phyloP scores from a whole-genome alignment of 1,284 basidiomycete genomes.

The Tilletia horrida region DNA sequence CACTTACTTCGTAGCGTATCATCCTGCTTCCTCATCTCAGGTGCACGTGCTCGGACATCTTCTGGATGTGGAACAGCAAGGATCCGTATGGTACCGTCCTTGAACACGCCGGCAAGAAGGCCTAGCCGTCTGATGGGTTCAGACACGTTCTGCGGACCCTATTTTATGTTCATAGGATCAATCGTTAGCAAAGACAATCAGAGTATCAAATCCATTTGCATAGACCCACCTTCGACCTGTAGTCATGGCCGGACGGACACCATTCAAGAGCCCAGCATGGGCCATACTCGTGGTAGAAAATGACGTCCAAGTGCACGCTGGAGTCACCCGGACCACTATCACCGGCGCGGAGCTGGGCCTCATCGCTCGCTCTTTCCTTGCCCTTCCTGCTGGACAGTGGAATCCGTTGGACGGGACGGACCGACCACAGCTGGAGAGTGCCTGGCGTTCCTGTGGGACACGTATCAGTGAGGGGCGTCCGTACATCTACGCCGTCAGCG shows the following conservation, averaged over 20 bases:
- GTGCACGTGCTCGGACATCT: not conserved
- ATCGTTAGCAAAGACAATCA: no score
- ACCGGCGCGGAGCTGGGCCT: no score
- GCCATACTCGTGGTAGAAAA: slow-evolving; percentile 8
- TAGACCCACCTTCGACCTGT: not conserved
- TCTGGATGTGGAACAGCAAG: slow-evolving; percentile 2
- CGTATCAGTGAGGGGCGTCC: not conserved
- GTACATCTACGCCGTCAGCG: not conserved
- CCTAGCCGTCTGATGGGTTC: not conserved
- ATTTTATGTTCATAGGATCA: no score
- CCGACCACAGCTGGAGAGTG: not conserved
- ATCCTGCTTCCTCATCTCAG: not conserved
- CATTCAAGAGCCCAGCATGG: not conserved
- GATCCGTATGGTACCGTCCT: slow-evolving; percentile 6
- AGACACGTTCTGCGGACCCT: no score
- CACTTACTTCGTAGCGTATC: no score
- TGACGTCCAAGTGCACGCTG: not conserved
- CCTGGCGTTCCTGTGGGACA: not conserved
- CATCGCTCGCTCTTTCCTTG: not conserved
- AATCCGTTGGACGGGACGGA: not conserved
- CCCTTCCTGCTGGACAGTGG: not conserved
- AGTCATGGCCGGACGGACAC: slow-evolving; percentile 11
- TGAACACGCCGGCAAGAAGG: not conserved
- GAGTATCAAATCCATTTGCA: not conserved
- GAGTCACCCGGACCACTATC: not conserved